phyloP scores from a whole-genome alignment of 768 basidiomycete species.

The Tylopilus intermedius region DNA sequence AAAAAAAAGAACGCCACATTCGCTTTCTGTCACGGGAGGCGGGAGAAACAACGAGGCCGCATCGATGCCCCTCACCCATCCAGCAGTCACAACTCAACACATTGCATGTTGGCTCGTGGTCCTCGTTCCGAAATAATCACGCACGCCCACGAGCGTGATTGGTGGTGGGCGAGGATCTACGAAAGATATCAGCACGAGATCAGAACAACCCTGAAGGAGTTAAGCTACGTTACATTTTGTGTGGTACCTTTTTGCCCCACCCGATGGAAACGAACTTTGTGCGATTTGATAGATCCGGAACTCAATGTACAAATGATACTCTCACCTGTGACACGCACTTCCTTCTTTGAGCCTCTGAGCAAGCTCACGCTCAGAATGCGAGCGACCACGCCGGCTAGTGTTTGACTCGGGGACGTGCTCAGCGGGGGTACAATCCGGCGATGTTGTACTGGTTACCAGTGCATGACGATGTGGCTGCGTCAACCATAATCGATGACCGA shows the following conservation, averaged over 20 bases:
- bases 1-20: conserved; percentile 10
- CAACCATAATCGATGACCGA: neutral
- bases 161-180: conserved; percentile 15
- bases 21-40: neutral
- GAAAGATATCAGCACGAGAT: conserved; percentile 16
- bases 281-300: neutral
- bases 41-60: conserved; percentile 1
- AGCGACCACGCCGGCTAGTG: neutral
- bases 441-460: neutral
- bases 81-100: neutral
- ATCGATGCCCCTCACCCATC: neutral
- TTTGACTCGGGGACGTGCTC: conserved; percentile 3
- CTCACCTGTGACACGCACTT: neutral
- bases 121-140: conserved; percentile 6
- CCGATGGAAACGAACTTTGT: neutral
- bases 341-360: neutral
- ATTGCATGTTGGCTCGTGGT: conserved; percentile 7
- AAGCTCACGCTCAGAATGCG: neutral
- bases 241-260: conserved; percentile 7
- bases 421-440: neutral
- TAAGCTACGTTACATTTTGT: conserved; percentile 21
- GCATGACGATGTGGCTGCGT: neutral
- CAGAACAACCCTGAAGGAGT: conserved; percentile 31
- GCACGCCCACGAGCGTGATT: conserved; percentile 6
- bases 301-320: neutral